These are phyloP conservation scores for Exophiala oligosperma DNA, from an alignment of 2,329 filamentous ascomycete genomes.

Conservation along the genomic window DNA sequence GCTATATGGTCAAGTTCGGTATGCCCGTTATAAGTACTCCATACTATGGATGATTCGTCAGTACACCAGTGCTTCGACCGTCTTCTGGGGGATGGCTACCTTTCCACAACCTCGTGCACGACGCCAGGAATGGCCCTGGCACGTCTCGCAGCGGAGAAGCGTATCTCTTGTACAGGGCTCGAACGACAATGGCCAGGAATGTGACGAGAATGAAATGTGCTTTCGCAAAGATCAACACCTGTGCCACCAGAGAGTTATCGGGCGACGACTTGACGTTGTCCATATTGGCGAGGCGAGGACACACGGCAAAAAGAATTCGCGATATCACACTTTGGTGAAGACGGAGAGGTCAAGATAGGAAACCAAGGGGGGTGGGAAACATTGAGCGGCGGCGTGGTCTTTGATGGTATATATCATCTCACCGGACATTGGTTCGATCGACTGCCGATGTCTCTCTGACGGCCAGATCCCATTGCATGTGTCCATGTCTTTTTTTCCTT, in stretches of 20 bases:
- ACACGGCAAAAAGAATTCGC: background rate
- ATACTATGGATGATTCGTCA: conserved; percentile 30
- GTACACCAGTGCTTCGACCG: background rate
- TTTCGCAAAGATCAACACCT: conserved; percentile 14
- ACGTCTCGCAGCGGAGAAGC: conserved; percentile 41
- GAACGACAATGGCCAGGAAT: conserved; percentile 10
- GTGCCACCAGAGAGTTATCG: conserved; percentile 12
- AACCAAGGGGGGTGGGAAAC: background rate
- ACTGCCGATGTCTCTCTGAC: background rate
- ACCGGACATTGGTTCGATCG: background rate
- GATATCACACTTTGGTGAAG: background rate
- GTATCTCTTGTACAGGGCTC: conserved; percentile 45
- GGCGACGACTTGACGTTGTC: background rate
- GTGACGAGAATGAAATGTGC: conserved; percentile 19
- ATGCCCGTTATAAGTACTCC: conserved; percentile 40
- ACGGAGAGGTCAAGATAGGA: background rate
- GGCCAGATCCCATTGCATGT: background rate
- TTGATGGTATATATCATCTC: conserved; percentile 1
- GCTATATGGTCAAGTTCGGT: conserved; percentile 39
- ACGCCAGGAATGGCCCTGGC: conserved; percentile 44
- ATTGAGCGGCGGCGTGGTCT: background rate
- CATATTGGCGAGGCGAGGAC: background rate
- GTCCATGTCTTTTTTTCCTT: background rate
- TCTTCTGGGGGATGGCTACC: conserved; percentile 1
- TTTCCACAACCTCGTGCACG: conserved; percentile 42